A percentile compares a stretch with the other conserved stretches of the same genome.
These are phyloP conservation scores for Reticulascus tulasneorum DNA, from an alignment of 2,329 filamentous ascomycete genomes.

Conservation along the genomic window DNA sequence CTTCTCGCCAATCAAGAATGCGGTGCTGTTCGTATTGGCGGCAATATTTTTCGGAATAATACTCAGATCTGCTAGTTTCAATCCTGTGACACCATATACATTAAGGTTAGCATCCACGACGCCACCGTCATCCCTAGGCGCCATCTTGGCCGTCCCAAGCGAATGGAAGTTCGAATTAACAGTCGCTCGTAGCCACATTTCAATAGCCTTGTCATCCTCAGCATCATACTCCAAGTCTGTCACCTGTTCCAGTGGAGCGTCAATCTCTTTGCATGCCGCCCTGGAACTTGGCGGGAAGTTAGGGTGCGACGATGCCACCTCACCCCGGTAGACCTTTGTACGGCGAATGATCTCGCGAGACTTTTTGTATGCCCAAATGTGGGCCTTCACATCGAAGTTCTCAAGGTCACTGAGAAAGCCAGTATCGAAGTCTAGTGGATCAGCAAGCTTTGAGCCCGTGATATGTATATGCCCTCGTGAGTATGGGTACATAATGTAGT, in stretches of 20 bases:
- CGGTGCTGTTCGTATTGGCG: slow-evolving; percentile 41
- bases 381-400: slow-evolving; percentile 51
- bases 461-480: slow-evolving; percentile 61
- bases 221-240: slow-evolving; percentile 41
- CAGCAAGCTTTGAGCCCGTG: slow-evolving; percentile 34
- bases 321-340: slow-evolving; percentile 46
- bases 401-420: slow-evolving; percentile 51
- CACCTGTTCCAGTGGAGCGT: slow-evolving; percentile 19
- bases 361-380: slow-evolving; percentile 62
- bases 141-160: slow-evolving; percentile 40
- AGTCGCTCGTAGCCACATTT: slow-evolving; percentile 34
- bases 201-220: slow-evolving; percentile 45
- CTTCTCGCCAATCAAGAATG: slow-evolving; percentile 40
- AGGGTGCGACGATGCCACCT: slow-evolving; percentile 36
- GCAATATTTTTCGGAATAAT: slow-evolving; percentile 34
- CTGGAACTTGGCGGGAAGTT: slow-evolving; percentile 35
- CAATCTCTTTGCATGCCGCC: slow-evolving; percentile 26
- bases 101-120: slow-evolving; percentile 36
- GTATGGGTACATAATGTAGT: slow-evolving; percentile 56
- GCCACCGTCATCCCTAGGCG: slow-evolving; percentile 28
- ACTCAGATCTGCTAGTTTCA: slow-evolving; percentile 35
- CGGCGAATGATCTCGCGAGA: slow-evolving; percentile 56
- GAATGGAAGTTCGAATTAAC: slow-evolving; percentile 39
- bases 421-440: slow-evolving; percentile 50
- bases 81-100: slow-evolving; percentile 34